Percentiles rank a stretch among this genome's conserved stretches.
These are phyloP conservation scores for Beta vulgaris DNA, from an alignment of 148 eudicot genomes.

Conservation along the genomic window DNA sequence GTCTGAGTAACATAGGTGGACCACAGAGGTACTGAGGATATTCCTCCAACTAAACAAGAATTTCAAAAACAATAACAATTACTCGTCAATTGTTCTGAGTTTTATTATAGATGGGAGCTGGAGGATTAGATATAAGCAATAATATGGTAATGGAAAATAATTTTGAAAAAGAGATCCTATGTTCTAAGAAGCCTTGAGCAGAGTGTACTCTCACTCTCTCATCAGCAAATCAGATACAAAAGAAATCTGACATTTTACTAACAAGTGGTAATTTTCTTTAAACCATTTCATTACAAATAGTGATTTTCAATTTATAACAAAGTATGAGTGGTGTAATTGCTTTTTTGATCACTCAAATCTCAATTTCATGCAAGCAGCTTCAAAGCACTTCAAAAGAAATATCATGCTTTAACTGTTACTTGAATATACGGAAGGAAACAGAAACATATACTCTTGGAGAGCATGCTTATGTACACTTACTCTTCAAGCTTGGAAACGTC, in stretches of 20 bases:
- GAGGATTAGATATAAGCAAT: too few species aligned
- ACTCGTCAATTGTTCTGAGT: too few species aligned
- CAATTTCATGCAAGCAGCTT: not conserved
- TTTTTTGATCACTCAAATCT: not conserved
- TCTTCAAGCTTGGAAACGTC: conserved; percentile 3
- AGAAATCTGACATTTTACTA: not conserved
- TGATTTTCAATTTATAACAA: too few species aligned
- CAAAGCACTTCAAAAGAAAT: not conserved
- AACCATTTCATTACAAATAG: not conserved
- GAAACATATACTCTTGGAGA: not conserved
- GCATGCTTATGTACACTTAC: conserved; percentile 3
- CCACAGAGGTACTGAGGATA: too few species aligned
- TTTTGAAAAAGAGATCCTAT: not conserved
- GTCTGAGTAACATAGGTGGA: too few species aligned
- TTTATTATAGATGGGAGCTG: too few species aligned
- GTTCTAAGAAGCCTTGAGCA: not conserved
- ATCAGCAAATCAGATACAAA: too few species aligned
- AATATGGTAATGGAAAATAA: too few species aligned
- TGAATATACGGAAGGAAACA: not conserved
- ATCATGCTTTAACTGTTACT: not conserved
- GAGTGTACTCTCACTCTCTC: too few species aligned
- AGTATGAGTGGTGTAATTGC: not conserved
- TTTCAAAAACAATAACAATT: too few species aligned
- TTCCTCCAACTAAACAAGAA: too few species aligned
- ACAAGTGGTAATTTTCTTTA: not conserved